These are phyloP conservation scores for Salix arbutifolia DNA, from an alignment of 345 rosid genomes.

Conservation along the genomic window DNA sequence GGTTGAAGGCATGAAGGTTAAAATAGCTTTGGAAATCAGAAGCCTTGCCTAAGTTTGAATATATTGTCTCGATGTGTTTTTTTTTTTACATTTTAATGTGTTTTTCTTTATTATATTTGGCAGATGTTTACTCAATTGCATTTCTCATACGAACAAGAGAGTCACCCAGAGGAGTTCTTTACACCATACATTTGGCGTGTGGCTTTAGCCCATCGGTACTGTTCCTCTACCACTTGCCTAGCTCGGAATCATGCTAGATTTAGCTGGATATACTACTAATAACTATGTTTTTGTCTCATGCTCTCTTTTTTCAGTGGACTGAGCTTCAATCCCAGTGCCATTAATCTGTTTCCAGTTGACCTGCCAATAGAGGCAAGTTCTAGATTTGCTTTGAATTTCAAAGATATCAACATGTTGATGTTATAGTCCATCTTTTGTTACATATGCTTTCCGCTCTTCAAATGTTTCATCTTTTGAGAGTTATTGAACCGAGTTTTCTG, in stretches of 20 bases:
- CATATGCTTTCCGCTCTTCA: neutral
- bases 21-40: neutral
- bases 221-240: neutral
- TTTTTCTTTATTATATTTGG: neutral
- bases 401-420: neutral
- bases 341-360: slow-evolving; percentile 69
- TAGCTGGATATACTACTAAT: neutral
- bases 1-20: slow-evolving; percentile 94
- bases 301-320: neutral
- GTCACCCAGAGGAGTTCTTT: slow-evolving; percentile 95
- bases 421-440: neutral
- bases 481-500: too few species aligned
- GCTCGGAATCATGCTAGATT: neutral
- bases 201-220: slow-evolving; percentile 62
- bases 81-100: neutral
- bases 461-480: neutral
- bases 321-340: slow-evolving; percentile 58
- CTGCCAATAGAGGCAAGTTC: slow-evolving; percentile 53
- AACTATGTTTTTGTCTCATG: neutral
- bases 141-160: slow-evolving; percentile 97
- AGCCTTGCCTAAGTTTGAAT: neutral
- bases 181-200: slow-evolving; percentile 91
- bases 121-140: slow-evolving; percentile 96
- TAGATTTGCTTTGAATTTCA: neutral
- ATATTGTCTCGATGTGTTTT: neutral